Percentiles rank a stretch among this genome's conserved stretches.
Conservation (phyloP, 805 yeast genomes). For the Peterozyma xylosa region DNA sequence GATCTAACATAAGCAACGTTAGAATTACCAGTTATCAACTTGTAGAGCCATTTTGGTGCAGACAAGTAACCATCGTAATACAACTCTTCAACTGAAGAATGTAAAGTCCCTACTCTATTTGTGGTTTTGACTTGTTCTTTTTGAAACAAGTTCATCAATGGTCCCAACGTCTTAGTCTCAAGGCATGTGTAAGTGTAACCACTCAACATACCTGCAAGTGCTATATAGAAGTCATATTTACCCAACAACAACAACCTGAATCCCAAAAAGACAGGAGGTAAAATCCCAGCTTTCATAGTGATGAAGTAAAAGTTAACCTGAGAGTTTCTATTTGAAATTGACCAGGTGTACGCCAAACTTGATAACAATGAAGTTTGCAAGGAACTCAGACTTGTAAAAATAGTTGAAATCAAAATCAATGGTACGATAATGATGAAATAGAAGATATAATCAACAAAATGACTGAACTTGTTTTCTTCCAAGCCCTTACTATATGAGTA, state of each 20-base stretch:
- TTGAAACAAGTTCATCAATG: conserved; percentile 28
- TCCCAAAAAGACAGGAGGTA: conserved; percentile 35
- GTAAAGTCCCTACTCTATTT: conserved; percentile 22
- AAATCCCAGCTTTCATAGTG: conserved; percentile 48
- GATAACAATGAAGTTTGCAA: conserved; percentile 34
- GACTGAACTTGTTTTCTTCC: conserved; percentile 43
- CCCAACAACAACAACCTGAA: conserved; percentile 39
- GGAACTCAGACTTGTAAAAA: conserved; percentile 20
- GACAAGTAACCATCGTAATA: conserved; percentile 47
- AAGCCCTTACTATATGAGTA: conserved; percentile 50
- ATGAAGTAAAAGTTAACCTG: conserved; percentile 44
- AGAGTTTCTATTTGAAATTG: conserved; percentile 45
- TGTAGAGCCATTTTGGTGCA: conserved; percentile 43
- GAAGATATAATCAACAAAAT: conserved; percentile 49
- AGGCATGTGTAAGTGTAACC: conserved; percentile 58
- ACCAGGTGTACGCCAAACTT: conserved; percentile 57
- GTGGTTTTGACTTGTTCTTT: conserved; percentile 13
- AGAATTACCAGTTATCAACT: conserved; percentile 15
- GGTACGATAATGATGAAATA: conserved; percentile 44
- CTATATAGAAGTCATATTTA: conserved; percentile 28
- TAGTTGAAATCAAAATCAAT: conserved; percentile 29
- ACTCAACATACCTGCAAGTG: conserved; percentile 42
- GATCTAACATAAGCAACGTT: conserved; percentile 10
- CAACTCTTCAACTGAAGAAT: conserved; percentile 25
- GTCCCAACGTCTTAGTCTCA: conserved; percentile 49